Evolutionary conservation across 352 stramenopile species (phyloP), one percentile per base, ranked within the genome.

Genomic region (Globisporangium ultimum): DNA sequence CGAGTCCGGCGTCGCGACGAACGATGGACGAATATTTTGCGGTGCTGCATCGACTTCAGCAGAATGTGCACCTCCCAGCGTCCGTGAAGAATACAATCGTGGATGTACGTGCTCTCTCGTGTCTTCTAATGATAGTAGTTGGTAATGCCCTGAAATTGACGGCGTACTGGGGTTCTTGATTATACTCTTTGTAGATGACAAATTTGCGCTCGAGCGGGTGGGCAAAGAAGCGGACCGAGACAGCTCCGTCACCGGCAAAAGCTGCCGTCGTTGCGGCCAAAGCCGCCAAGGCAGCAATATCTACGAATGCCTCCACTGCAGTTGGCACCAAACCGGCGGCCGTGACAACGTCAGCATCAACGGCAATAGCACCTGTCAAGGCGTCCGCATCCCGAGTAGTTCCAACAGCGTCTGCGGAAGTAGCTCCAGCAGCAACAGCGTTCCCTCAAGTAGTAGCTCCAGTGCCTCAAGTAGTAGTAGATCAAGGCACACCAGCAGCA

Each of bases 1-100:
- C 82, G 14, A 91, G 81, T 65, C 84, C 84, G n/a, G 84, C 84
- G 17, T 93, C 84, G 21, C 65, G 84, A 38, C 70, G 80, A 70
- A 93, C 78, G 17, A 91, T 90, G 84, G 84, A 93, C 56, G 84
- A 93, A 43, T 93, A 93, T 61, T 91, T 93, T 47, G 71, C 76
- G 32, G 81, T 89, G 13, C 63, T 93, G 9, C 54, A 78, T 38
- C 81, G 82, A 11, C 72, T 93, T 45, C 58, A 63, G 5, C 67
- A 83, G 17, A 72, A 85, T 56, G 61, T 47, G 24, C 18, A 70
- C 11, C 58, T 86, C 4, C 50, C 72, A 0, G 48, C 62, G 2
- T 20, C 55, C 0, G 67, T 86, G 14, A 82, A 80, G 58, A 68
- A 74, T 22, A 64, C 76, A 15, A 82, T 92, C 45, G 56, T 55